Base-by-base conservation (phyloP, 345 rosid species). In the Camelina sativa region DNA sequence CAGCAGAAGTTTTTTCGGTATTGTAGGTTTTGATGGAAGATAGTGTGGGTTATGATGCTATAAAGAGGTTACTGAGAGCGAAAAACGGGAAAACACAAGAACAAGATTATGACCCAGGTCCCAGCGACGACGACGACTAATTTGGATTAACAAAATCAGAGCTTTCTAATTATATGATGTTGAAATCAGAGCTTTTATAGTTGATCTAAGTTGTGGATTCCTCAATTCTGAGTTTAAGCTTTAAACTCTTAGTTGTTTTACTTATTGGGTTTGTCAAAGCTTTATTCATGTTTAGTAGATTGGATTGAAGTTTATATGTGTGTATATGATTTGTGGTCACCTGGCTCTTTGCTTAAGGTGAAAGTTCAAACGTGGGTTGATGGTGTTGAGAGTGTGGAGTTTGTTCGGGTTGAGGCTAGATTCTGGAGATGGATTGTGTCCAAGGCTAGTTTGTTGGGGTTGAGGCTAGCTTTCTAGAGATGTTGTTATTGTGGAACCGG, bases 331-430 rank as follows among this genome's bases (percentile, higher is more conserved):
- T 55, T 52, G 23, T 44, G 2, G 20, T 62, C 11, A 16, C 62
- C 6, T 61, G 34, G 20, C 62, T 76, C 15, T 63, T 57, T 51
- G 41, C 12, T 62, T 62, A 92, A 91, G 99, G 99, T 96, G 54
- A 96, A 92, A 96, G 93, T 96, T 72, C 99, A 92, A 75, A 96
- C 99, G 8, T 95, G 96, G 97, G 78, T 92, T 58, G 63, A 88
- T 82, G 97, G 88, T 69, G 13, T 74, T 51, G 98, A 96, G 82
- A 75, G 80, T 67, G 89, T 74, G 19, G 99, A 96, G 82, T 96
- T 86, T 79, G 99, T 96, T 12, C 98, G 99, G 1, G 97, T 96
- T 4, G 98, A 97, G 40, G 98, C 99, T 62, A 85, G 99, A 82
- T 96, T 96, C 41, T 98, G 99, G 62, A 80, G 79, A 37, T 63